Evolutionary conservation across 78 protist species (phyloP).

Genomic region (Dictyostelium firmibasis): DNA sequence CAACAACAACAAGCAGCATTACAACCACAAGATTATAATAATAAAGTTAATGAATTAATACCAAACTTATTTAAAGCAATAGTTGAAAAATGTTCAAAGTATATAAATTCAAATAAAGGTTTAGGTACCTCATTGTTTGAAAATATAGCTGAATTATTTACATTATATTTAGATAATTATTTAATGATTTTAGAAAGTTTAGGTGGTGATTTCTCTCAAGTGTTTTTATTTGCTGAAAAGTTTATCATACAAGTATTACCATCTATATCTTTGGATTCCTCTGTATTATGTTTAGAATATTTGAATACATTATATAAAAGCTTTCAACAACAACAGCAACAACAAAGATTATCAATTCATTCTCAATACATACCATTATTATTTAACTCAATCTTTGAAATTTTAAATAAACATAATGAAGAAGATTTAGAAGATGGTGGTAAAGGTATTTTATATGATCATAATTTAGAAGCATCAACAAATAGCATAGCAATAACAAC

Average conservation of each 20-base stretch:
- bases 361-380: neutral
- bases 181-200: neutral
- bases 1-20: neutral
- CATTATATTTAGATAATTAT: neutral
- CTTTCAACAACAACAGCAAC: neutral
- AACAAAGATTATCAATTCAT: neutral
- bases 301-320: neutral
- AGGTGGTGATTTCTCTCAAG: neutral
- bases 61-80: neutral
- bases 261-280: neutral
- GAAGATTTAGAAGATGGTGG: neutral
- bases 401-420: neutral
- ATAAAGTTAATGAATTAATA: neutral
- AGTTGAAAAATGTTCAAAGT: neutral
- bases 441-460: neutral
- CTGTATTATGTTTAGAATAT: neutral
- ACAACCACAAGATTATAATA: neutral
- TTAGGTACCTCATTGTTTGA: neutral
- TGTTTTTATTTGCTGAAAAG: neutral
- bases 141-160: neutral
- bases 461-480: neutral
- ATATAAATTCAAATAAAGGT: neutral
- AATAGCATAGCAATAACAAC: neutral
- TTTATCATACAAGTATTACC: neutral
- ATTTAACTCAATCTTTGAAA: neutral